phyloP scores from a whole-genome alignment of 2,329 filamentous ascomycete genomes.

The Graphilbum fragrans region DNA sequence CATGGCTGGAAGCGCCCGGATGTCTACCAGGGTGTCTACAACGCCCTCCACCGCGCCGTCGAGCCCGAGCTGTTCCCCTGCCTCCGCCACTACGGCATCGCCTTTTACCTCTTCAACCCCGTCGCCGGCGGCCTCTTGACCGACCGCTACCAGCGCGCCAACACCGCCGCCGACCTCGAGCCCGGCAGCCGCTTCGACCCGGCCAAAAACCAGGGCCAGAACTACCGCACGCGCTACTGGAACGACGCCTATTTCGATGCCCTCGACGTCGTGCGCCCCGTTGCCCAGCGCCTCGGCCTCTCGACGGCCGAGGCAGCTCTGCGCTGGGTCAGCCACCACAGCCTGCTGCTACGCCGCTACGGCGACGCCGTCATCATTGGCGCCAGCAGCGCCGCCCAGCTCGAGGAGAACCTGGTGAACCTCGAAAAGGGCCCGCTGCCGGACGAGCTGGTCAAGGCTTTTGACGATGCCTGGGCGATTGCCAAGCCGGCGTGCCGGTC shows the following conservation, averaged over 20 bases:
- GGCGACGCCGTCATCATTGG: slow-evolving; percentile 25
- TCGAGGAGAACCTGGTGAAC: slow-evolving; percentile 20
- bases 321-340: slow-evolving; percentile 26
- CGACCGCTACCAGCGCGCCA: slow-evolving; percentile 19
- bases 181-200: slow-evolving; percentile 12
- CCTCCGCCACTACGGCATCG: slow-evolving; percentile 28
- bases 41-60: slow-evolving; percentile 22
- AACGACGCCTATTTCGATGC: slow-evolving; percentile 27
- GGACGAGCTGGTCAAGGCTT: slow-evolving; percentile 21
- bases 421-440: slow-evolving; percentile 28
- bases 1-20: slow-evolving; percentile 27
- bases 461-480: slow-evolving; percentile 65
- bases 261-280: slow-evolving; percentile 7
- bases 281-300: slow-evolving; percentile 4
- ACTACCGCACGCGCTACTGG: slow-evolving; percentile 9
- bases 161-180: slow-evolving; percentile 1
- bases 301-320: slow-evolving; percentile 17
- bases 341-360: slow-evolving; percentile 15
- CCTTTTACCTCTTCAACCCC: slow-evolving; percentile 12
- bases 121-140: slow-evolving; percentile 11
- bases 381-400: slow-evolving; percentile 20
- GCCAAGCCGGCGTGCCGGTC: slow-evolving; percentile 31
- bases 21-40: slow-evolving; percentile 33
- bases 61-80: slow-evolving; percentile 30
- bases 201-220: slow-evolving; percentile 31